Evolutionary conservation across 2,329 filamentous ascomycete genomes (phyloP), one percentile per base, ranked within the genome.

Genomic region (Cadophora sp.): DNA sequence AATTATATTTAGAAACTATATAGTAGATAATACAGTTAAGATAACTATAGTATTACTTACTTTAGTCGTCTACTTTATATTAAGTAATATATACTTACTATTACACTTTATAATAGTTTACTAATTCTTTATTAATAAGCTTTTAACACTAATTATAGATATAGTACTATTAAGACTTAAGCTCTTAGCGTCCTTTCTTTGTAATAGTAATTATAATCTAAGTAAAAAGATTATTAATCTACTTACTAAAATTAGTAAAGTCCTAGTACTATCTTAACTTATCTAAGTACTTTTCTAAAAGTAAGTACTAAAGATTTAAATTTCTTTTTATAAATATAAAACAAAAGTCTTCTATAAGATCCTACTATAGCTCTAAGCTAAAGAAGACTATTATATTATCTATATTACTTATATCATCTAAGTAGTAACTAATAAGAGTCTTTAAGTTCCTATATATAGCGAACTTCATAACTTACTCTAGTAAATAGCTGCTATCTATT

Each of bases 331-430:
- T 69, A 31, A 29, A 66, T 24, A 43, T 22, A 56, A 16, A 66
- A 60, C 64, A 46, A 29, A 69, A 69, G 63, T 69, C 64, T 67
- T 69, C n/a, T 66, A 19, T 69, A 12, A 69, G 53, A 67, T 69
- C 67, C 43, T 22, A 43, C 34, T 31, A 31, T 40, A 31, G 55
- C 61, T 69, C 29, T 29, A 69, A 34, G 67, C 67, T 31, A 14
- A 69, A 46, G 55, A 64, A 69, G 34, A 64, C 53, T 66, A 19
- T 53, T 66, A n/a, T 29, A 58, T 43, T 29, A n/a, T 67, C 19
- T 16, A 69, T 24, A 67, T 67, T 67, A 67, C 65, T 69, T n/a
- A 69, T 69, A 53, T 69, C 19, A 67, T 69, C 46, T 26, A 69
- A 69, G 56, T 69, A 69, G 27, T 69, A n/a, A 46, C 61, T 48